Conservation (phyloP, 495 filamentous ascomycete genomes). For the Corynascus novoguineensis region DNA sequence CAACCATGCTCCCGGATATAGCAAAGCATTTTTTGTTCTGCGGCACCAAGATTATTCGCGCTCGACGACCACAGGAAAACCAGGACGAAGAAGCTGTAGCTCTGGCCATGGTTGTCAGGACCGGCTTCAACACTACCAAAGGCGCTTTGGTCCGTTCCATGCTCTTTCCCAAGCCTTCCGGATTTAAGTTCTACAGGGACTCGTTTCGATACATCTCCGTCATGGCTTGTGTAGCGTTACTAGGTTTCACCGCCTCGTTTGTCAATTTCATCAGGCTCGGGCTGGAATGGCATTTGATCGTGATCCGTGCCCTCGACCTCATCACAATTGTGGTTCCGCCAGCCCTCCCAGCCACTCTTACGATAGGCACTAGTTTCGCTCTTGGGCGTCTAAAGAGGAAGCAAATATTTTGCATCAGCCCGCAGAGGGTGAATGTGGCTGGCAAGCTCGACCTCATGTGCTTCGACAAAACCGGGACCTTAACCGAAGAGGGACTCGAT, state of each 20-base stretch:
- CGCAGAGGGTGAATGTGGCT: constrained; percentile 90
- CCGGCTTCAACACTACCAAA: constrained; percentile 96
- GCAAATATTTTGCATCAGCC: constrained; percentile 94
- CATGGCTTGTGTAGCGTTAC: constrained; percentile 80
- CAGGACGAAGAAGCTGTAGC: constrained; percentile 82
- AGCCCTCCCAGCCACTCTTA: constrained; percentile 91
- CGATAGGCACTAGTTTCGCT: constrained; percentile 95
- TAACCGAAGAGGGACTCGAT: constrained; percentile 96
- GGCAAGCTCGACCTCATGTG: constrained; percentile 95
- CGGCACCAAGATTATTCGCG: constrained; percentile 92
- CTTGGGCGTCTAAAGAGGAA: constrained; percentile 78
- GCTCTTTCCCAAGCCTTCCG: constrained; percentile 96
- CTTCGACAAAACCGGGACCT: constrained; percentile 97
- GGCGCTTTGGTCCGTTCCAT: constrained; percentile 94
- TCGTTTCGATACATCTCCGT: constrained; percentile 98
- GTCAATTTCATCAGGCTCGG: constrained; percentile 83
- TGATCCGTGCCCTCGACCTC: constrained; percentile 86
- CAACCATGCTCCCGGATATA: constrained; percentile 70
- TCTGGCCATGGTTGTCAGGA: constrained; percentile 84
- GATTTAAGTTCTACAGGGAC: constrained; percentile 96
- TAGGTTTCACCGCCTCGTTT: constrained; percentile 87
- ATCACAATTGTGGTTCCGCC: constrained; percentile 98
- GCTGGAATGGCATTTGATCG: constrained; percentile 80
- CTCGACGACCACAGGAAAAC: constrained; percentile 78
- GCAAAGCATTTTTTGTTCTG: constrained; percentile 88